Percentiles rank a stretch among this genome's conserved stretches.
Conservation (phyloP, 192 early-diverging fungal species). For the Phycomyces nitens region DNA sequence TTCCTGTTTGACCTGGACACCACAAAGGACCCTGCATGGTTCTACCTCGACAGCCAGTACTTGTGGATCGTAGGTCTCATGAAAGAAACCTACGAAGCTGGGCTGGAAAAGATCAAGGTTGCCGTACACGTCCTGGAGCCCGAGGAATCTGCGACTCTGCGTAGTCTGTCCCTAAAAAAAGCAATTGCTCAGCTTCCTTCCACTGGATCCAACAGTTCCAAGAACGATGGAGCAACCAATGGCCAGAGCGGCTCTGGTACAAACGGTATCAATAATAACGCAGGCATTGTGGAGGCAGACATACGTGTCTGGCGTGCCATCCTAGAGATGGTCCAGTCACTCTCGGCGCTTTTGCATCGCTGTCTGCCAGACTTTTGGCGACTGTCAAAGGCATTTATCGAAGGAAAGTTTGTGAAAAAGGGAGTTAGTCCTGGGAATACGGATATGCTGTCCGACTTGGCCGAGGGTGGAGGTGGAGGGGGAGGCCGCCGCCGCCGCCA, state of each 20-base stretch:
- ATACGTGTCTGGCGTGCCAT: conserved; percentile 73
- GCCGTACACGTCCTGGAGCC: conserved; percentile 21
- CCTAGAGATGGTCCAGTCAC: conserved; percentile 61
- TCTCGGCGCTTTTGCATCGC: conserved; percentile 72
- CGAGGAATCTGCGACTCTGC: conserved; percentile 19
- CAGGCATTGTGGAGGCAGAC: conserved; percentile 27
- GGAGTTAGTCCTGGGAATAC: not conserved
- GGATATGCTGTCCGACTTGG: too few species aligned
- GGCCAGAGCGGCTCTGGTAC: too few species aligned
- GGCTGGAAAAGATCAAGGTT: conserved; percentile 43
- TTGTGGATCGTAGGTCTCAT: conserved; percentile 80
- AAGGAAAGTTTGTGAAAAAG: conserved; percentile 71
- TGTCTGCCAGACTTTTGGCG: conserved; percentile 92
- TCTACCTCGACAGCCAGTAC: conserved; percentile 86
- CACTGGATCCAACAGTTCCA: conserved; percentile 28
- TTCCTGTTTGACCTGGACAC: conserved; percentile 74
- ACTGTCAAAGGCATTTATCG: conserved; percentile 81
- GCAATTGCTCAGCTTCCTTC: conserved; percentile 34
- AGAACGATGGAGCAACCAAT: conserved; percentile 42
- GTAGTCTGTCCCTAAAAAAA: conserved; percentile 29
- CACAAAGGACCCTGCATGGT: conserved; percentile 83
- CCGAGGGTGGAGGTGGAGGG: too few species aligned
- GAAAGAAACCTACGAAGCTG: conserved; percentile 59
- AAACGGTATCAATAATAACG: too few species aligned
- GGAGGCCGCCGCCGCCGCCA: conserved; percentile 27